Evolutionary conservation across 345 rosid genomes (phyloP).

Genomic region (Pistacia integerrima): DNA sequence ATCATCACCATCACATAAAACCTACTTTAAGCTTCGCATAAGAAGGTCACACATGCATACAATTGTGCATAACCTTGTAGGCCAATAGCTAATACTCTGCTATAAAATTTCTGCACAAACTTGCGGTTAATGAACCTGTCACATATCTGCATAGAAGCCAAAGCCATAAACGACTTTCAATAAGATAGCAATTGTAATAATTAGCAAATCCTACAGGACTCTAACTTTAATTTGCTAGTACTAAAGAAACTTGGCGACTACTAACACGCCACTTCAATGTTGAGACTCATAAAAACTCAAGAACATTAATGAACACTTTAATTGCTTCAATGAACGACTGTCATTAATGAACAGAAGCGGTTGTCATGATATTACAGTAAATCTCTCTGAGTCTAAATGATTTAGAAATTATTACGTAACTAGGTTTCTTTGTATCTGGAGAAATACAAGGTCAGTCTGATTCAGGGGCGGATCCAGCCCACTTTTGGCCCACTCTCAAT

Average conservation of each 20-base stretch:
- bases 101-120: constrained; percentile 33
- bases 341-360: too few relatives aligned
- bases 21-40: neutral
- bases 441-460: too few relatives aligned
- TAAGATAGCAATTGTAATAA: neutral
- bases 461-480: too few relatives aligned
- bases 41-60: constrained; percentile 27
- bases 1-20: neutral
- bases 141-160: constrained; percentile 33
- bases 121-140: constrained; percentile 45
- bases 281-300: neutral
- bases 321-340: too few relatives aligned
- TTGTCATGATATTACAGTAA: too few relatives aligned
- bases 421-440: too few relatives aligned
- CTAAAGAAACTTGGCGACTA: neutral
- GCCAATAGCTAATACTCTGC: constrained; percentile 31
- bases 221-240: neutral
- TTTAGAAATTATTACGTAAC: too few relatives aligned
- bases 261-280: neutral
- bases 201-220: neutral
- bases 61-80: constrained; percentile 39
- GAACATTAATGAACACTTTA: too few relatives aligned
- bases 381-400: too few relatives aligned
- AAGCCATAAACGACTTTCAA: neutral
- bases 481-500: too few relatives aligned